phyloP scores from a whole-genome alignment of 257 asterid genomes.

The Cordia subcordata region DNA sequence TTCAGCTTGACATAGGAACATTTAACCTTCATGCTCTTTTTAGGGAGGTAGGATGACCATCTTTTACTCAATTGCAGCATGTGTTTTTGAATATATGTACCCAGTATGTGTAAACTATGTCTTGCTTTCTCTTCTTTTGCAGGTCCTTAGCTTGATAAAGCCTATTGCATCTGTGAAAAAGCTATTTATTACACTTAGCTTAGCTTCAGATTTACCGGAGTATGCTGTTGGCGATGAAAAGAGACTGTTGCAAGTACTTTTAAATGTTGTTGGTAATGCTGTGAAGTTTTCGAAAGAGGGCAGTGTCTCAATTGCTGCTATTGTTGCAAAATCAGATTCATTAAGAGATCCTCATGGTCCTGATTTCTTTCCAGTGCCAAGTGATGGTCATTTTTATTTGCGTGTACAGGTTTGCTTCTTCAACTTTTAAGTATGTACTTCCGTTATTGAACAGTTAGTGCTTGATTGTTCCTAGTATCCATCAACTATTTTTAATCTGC shows the following conservation, averaged over 20 bases:
- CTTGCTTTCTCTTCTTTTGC: conserved; percentile 25
- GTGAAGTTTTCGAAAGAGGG: conserved; percentile 95
- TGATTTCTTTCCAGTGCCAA: conserved; percentile 62
- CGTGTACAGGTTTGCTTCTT: conserved; percentile 71
- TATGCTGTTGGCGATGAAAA: conserved; percentile 87
- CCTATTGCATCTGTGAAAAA: conserved; percentile 92
- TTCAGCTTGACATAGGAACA: conserved; percentile 71
- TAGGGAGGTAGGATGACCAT: conserved; percentile 52
- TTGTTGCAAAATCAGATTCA: conserved; percentile 70
- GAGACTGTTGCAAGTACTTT: conserved; percentile 78
- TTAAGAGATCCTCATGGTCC: conserved; percentile 75
- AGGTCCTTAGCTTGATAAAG: conserved; percentile 73
- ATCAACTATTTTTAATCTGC: conserved; percentile 4
- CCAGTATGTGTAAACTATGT: neutral
- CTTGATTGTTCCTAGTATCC: conserved; percentile 4
- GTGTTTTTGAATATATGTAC: conserved; percentile 6
- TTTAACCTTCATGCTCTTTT: conserved; percentile 82
- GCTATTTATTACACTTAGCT: conserved; percentile 52
- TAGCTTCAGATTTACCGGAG: conserved; percentile 77
- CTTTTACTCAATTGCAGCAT: neutral
- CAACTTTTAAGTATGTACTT: neutral
- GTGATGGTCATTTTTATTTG: conserved; percentile 80
- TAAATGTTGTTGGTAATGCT: conserved; percentile 92
- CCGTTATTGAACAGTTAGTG: neutral
- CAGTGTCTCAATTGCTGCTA: conserved; percentile 66